A percentile compares a stretch with the other conserved stretches of the same genome.
Evolutionary conservation across 2,329 filamentous ascomycete genomes (phyloP).

Genomic region (Cladophialophora yegresii): DNA sequence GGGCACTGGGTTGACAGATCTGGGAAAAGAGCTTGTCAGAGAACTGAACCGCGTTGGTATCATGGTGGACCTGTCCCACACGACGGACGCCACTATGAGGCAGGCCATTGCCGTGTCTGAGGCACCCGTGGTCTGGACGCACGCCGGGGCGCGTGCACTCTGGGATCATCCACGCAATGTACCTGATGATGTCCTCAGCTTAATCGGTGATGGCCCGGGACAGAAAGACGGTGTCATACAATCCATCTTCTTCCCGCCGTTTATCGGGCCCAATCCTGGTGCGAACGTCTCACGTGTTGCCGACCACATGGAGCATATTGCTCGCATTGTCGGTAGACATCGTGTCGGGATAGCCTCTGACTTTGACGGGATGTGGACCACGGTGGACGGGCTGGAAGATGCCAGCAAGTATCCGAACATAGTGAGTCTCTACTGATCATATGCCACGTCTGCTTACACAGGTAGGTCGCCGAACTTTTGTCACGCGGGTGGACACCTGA

Average conservation of each 20-base stretch:
- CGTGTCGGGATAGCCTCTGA: constrained; percentile 44
- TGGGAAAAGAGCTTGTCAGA: constrained; percentile 35
- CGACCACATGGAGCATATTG: constrained; percentile 48
- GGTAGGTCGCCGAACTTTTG: constrained; percentile 68
- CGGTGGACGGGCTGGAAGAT: constrained; percentile 76
- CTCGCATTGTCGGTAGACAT: constrained; percentile 39
- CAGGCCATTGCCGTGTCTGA: constrained; percentile 36
- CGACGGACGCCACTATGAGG: constrained; percentile 36
- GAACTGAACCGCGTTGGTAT: constrained; percentile 40
- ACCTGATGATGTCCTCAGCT: constrained; percentile 46
- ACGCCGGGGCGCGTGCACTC: constrained; percentile 38
- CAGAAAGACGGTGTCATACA: constrained; percentile 46
- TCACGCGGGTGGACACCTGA: constrained; percentile 69
- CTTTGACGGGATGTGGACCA: constrained; percentile 46
- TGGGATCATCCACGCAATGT: constrained; percentile 46
- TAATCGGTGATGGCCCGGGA: constrained; percentile 35
- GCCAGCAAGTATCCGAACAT: constrained; percentile 79
- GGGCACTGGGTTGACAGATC: constrained; percentile 33
- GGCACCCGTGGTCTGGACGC: constrained; percentile 39
- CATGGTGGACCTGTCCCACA: constrained; percentile 39
- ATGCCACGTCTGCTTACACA: neutral
- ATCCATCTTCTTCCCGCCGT: constrained; percentile 44
- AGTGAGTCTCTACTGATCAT: constrained; percentile 7
- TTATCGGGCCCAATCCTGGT: constrained; percentile 16
- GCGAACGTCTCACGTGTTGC: constrained; percentile 22